Evolutionary conservation across 1,284 basidiomycete genomes (phyloP), one percentile per base, ranked within the genome.

Genomic region (Pulveroboletus sp.): DNA sequence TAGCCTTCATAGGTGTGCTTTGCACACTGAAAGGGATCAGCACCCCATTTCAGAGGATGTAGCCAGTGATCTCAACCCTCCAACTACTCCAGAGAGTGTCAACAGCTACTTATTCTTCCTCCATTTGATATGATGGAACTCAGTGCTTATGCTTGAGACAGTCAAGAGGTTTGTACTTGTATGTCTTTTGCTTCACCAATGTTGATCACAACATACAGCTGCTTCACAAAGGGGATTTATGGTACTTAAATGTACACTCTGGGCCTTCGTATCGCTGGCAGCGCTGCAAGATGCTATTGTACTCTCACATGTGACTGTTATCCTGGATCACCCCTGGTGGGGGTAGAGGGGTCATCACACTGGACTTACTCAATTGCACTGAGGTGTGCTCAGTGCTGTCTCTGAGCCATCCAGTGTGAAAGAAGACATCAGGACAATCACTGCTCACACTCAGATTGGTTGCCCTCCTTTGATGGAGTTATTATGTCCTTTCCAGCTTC

Each of bases 221-320:
- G 2, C 75, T 92, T 11, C 85, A 89, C 54, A 87, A 92, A 39
- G 93, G 94, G 15, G 77, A 86, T 17, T 75, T 96, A 1, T 96
- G 91, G 87, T 96, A 94, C 68, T 82, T 96, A 51, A 94, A 96
- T 58, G 93, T 95, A 0, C 92, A 96, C 69, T 85, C 84, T 0
- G 73, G 81, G 3, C 85, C 87, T 14, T 87, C 91, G 0, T 95
- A 86, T 71, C 75, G 81, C 40, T 96, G 94, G 94, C 85, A 93
- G 64, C 80, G 87, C 60, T 91, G 91, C 59, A 90, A 93, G 67
- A 93, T 91, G 0, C 75, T 94, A 14, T 76, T 96, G 0, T 94
- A 91, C 67, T 84, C 85, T 0, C 85, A 91, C 60, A 86, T 91
- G 72, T 78, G 95, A 2, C 75, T 93, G 3, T 78, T 96, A 1